phyloP scores from a whole-genome alignment of 1,139 yeast genomes.

The Hemisphaericaspora lyxosophila region DNA sequence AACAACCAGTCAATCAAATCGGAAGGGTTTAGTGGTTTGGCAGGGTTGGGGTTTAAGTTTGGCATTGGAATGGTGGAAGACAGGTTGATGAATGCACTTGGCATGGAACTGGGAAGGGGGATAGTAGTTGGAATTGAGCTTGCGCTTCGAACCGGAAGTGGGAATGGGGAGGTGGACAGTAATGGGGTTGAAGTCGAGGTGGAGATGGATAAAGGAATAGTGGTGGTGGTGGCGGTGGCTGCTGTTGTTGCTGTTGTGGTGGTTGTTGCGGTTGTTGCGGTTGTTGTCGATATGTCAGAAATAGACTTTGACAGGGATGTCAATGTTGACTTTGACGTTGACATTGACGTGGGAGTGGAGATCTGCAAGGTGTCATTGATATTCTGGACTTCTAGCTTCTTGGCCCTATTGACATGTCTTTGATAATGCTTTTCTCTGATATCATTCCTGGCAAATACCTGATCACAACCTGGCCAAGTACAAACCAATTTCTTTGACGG shows the following conservation, averaged over 20 bases:
- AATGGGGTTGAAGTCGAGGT: not conserved
- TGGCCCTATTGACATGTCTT: slow-evolving; percentile 22
- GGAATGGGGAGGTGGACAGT: not conserved
- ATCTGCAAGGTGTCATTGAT: no score
- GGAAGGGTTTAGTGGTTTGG: slow-evolving; percentile 22
- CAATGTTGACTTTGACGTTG: not conserved
- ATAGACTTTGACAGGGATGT: not conserved
- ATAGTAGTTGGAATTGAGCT: not conserved
- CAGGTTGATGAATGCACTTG: not conserved
- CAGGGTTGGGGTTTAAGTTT: not conserved
- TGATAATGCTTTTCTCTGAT: slow-evolving; percentile 35
- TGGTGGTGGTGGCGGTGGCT: not conserved
- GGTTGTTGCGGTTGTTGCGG: not conserved
- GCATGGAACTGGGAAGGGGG: not conserved
- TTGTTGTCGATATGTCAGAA: not conserved
- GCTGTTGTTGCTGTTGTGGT: not conserved
- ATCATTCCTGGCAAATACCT: slow-evolving; percentile 37
- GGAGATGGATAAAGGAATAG: not conserved
- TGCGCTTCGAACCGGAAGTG: not conserved
- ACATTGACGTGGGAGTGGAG: not conserved
- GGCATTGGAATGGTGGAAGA: not conserved
- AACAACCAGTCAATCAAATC: slow-evolving; percentile 33
- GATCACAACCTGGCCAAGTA: slow-evolving; percentile 31
- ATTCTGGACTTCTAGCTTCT: no score
- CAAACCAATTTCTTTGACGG: slow-evolving; percentile 29